Evolutionary conservation across 2,329 filamentous ascomycete genomes (phyloP), one percentile per base, ranked within the genome.

Genomic region (Tolypocladium sp.): DNA sequence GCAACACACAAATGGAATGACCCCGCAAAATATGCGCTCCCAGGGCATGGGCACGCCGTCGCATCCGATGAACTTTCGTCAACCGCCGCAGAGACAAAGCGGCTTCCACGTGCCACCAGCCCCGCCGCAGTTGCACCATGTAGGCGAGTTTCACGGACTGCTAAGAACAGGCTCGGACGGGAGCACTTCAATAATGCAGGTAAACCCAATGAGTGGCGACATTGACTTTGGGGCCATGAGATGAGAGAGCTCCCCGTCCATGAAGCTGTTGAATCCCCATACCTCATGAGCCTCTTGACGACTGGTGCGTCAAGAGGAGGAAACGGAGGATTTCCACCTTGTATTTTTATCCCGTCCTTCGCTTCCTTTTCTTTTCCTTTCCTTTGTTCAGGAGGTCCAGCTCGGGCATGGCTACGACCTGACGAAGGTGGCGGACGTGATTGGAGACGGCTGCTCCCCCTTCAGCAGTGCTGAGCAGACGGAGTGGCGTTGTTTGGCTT

Each of bases 91-190:
- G 41, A 66, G 70, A 17, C 72, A 74, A 56, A 64, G 62, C 27
- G 71, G 65, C 58, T 74, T 73, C 55, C 70, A 70, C 20, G 65
- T 76, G 56, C 66, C 49, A 13, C 30, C 65, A 27, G 57, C 63
- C 3, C 71, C 69, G 35, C 60, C 66, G 2, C 66, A 70, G 17
- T 63, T 69, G 64, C 62, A 64, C 15, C 62, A 64, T 20, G 63
- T 67, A 2, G 65, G 74, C 3, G 79, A 81, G 56, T 83, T 81
- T 56, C 79, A 82, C 33, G 74, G 76, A 1, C 64, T 82, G 2
- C 79, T 81, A 59, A 71, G 79, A 44, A 72, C 74, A 13, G 76
- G 74, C 57, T 71, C 76, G 0, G 78, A 79, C 49, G 59, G 58
- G 20, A 58, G 53, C n/a, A 49, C 54, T 17, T 49, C 60, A 13